Conservation (phyloP, 495 filamentous ascomycete genomes). For the Clavariopsis aquatica region DNA sequence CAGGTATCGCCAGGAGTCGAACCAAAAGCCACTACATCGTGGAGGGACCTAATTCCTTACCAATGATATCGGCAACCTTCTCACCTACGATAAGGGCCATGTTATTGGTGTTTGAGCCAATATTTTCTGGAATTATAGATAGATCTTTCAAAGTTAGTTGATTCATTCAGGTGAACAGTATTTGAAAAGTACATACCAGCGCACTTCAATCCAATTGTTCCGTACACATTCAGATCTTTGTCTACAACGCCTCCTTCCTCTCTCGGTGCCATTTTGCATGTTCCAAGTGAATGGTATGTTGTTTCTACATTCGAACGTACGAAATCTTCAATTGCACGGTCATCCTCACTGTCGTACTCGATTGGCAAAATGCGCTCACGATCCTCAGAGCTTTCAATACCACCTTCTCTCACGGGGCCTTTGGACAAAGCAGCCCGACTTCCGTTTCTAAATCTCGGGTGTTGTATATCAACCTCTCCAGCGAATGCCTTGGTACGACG, state of each 20-base stretch:
- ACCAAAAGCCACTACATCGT: neutral
- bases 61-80: neutral
- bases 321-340: neutral
- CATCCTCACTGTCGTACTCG: neutral
- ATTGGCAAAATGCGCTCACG: neutral
- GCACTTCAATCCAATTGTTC: neutral
- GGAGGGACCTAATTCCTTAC: neutral
- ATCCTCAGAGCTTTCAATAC: neutral
- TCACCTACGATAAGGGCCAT: neutral
- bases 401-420: neutral
- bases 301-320: neutral
- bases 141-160: neutral
- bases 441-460: neutral
- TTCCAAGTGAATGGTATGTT: neutral
- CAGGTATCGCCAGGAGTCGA: no score
- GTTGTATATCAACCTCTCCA: neutral
- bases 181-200: neutral
- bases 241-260: neutral
- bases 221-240: neutral
- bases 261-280: neutral
- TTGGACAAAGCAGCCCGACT: neutral
- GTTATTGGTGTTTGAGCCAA: neutral
- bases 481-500: neutral
- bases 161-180: neutral
- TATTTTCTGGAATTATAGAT: neutral